Conservation (phyloP, 805 yeast species). For the Myxozyma lipomycoides region DNA sequence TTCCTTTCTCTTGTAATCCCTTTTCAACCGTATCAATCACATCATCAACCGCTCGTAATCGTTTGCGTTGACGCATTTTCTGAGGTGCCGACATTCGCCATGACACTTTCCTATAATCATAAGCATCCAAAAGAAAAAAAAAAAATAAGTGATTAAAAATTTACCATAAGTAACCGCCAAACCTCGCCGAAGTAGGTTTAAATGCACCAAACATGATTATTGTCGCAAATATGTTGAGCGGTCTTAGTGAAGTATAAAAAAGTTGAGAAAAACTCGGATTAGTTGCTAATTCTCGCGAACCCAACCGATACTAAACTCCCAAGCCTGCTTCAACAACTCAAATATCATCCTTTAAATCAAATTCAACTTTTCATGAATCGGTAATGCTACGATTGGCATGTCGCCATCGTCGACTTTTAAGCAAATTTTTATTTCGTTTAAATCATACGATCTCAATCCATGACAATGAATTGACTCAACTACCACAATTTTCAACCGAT, state of each 20-base stretch:
- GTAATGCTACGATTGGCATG: too few relatives aligned
- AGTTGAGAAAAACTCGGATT: neutral
- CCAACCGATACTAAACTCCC: too few relatives aligned
- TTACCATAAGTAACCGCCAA: conserved; percentile 75
- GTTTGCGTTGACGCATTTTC: conserved; percentile 76
- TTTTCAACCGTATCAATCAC: conserved; percentile 63
- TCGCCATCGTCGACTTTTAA: too few relatives aligned
- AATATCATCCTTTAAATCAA: too few relatives aligned
- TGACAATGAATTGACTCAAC: too few relatives aligned
- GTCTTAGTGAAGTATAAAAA: neutral
- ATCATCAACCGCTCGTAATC: conserved; percentile 76
- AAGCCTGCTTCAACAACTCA: too few relatives aligned
- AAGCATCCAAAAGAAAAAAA: neutral
- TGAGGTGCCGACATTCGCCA: conserved; percentile 76
- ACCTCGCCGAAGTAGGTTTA: conserved; percentile 50
- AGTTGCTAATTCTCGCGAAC: too few relatives aligned
- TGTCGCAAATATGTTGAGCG: neutral
- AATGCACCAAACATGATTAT: conserved; percentile 67
- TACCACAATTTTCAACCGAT: too few relatives aligned
- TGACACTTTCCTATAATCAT: conserved; percentile 58
- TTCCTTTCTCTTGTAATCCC: conserved; percentile 43
- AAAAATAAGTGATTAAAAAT: conserved; percentile 25
- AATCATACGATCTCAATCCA: too few relatives aligned
- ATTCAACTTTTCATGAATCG: too few relatives aligned
- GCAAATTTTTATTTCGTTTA: too few relatives aligned